Evolutionary conservation across 495 filamentous ascomycete genomes (phyloP).

Genomic region (Entonaema liquescens): DNA sequence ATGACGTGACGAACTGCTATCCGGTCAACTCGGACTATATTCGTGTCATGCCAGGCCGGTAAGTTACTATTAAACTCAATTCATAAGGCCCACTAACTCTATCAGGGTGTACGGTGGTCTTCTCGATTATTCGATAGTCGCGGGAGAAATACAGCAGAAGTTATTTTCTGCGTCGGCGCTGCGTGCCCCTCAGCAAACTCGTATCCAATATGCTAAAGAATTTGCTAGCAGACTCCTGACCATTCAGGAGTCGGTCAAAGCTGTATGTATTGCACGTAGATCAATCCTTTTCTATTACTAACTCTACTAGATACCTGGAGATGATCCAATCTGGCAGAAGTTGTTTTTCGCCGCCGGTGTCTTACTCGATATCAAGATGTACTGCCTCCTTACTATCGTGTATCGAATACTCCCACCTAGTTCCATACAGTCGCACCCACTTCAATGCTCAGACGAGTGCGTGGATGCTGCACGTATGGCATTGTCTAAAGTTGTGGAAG

Average conservation of each 20-base stretch:
- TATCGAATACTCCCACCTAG: conserved; percentile 66
- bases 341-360: conserved; percentile 55
- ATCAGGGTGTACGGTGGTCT: conserved; percentile 34
- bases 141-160: conserved; percentile 36
- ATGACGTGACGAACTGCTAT: conserved; percentile 60
- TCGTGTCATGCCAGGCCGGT: conserved; percentile 8
- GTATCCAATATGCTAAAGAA: conserved; percentile 22
- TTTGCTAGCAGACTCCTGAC: conserved; percentile 22
- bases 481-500: conserved; percentile 49
- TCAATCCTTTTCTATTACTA: conserved; percentile 12
- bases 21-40: neutral
- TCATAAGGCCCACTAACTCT: neutral
- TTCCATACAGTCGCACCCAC: conserved; percentile 29
- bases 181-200: conserved; percentile 20
- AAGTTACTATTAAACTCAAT: neutral
- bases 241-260: conserved; percentile 19
- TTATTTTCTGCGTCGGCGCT: conserved; percentile 38
- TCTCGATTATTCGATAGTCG: conserved; percentile 24
- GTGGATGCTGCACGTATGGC: conserved; percentile 65
- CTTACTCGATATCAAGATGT: conserved; percentile 61
- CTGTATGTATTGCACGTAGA: conserved; percentile 10
- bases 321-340: conserved; percentile 31
- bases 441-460: conserved; percentile 59
- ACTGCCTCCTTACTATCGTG: conserved; percentile 64
- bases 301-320: conserved; percentile 15